These are phyloP conservation scores for Hypoxylon sp. DNA, from an alignment of 2,329 filamentous ascomycete genomes.

Conservation along the genomic window DNA sequence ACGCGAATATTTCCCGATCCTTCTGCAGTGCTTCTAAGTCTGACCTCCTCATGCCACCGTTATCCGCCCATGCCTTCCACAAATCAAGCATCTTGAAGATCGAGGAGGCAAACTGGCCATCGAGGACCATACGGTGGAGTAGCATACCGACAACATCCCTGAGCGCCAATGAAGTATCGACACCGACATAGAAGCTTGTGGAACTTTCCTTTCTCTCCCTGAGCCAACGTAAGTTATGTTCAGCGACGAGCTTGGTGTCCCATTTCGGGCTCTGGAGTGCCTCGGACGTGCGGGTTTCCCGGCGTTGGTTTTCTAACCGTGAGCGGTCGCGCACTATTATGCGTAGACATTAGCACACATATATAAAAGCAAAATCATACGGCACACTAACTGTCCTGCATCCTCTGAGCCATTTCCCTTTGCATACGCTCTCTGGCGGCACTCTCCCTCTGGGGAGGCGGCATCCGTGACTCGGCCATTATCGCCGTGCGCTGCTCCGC, in stretches of 20 bases:
- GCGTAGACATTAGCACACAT: slow-evolving; percentile 2
- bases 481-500: slow-evolving; percentile 61
- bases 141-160: slow-evolving; percentile 63
- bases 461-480: slow-evolving; percentile 61
- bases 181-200: slow-evolving; percentile 8
- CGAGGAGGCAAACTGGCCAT: slow-evolving; percentile 59
- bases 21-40: slow-evolving; percentile 60
- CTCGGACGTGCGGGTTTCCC: slow-evolving; percentile 63
- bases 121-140: slow-evolving; percentile 67
- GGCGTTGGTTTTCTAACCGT: slow-evolving; percentile 59
- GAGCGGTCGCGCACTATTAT: slow-evolving; percentile 59
- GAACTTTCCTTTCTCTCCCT: slow-evolving; percentile 47
- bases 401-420: slow-evolving; percentile 60
- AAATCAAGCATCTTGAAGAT: slow-evolving; percentile 63
- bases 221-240: slow-evolving; percentile 63
- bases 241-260: slow-evolving; percentile 63
- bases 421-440: slow-evolving; percentile 60
- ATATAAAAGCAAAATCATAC: background rate
- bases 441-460: slow-evolving; percentile 58
- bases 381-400: slow-evolving; percentile 62
- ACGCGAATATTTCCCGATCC: slow-evolving; percentile 61
- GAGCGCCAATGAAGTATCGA: slow-evolving; percentile 50
- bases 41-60: slow-evolving; percentile 66
- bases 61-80: slow-evolving; percentile 70
- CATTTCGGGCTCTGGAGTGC: slow-evolving; percentile 69